A percentile compares a stretch with the other conserved stretches of the same genome.
phyloP scores from a whole-genome alignment of 2,329 filamentous ascomycete genomes.

The Endoconidiophora laricicola region DNA sequence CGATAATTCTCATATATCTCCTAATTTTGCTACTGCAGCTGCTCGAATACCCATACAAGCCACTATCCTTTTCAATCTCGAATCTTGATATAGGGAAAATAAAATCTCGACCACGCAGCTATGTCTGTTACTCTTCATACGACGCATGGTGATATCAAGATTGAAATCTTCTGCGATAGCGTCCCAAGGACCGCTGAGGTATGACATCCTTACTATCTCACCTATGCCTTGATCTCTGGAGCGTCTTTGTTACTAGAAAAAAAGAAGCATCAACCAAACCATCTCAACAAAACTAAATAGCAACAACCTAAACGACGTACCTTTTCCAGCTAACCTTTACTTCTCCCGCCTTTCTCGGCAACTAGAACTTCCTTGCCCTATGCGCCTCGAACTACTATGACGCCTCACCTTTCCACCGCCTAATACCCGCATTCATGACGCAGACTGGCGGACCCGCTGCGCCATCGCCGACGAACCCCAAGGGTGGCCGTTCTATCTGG shows the following conservation, averaged over 20 bases:
- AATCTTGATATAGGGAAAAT: background rate
- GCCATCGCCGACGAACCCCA: slow-evolving; percentile 41
- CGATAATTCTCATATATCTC: too few species aligned
- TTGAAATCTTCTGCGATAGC: slow-evolving; percentile 90
- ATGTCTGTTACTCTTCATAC: slow-evolving; percentile 68
- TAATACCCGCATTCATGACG: slow-evolving; percentile 67
- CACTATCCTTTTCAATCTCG: too few species aligned
- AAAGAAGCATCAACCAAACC: too few species aligned
- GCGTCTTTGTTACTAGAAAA: background rate
- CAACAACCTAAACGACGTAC: background rate
- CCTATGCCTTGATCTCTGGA: background rate
- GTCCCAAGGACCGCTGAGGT: slow-evolving; percentile 85
- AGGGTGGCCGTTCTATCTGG: slow-evolving; percentile 59
- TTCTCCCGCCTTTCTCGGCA: background rate
- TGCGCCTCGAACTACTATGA: slow-evolving; percentile 68
- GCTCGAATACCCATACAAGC: too few species aligned
- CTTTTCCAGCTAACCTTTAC: background rate
- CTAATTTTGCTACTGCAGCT: too few species aligned
- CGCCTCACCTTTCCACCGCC: slow-evolving; percentile 58
- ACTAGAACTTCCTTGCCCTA: slow-evolving; percentile 71
- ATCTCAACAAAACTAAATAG: background rate
- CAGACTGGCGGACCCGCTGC: slow-evolving; percentile 53
- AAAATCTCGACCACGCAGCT: background rate
- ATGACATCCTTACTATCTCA: slow-evolving; percentile 16
- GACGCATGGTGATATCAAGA: slow-evolving; percentile 74